Percentiles rank a stretch among this genome's conserved stretches.
Evolutionary conservation across 1,284 basidiomycete genomes (phyloP).

Genomic region (Ceratobasidium sp.): DNA sequence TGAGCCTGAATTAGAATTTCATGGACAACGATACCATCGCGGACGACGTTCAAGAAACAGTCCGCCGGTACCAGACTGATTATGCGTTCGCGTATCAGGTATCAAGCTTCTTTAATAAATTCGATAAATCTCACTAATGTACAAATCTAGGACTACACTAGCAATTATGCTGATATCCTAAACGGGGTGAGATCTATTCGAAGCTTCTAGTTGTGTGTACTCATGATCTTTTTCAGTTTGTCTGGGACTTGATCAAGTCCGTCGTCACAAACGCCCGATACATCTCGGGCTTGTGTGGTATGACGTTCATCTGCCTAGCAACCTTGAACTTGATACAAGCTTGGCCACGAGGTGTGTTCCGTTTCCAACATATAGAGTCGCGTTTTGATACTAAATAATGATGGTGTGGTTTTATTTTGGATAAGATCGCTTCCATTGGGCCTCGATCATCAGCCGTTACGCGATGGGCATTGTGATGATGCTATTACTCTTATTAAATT

Average conservation of each 20-base stretch:
- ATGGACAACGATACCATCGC: constrained; percentile 38
- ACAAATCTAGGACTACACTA: not conserved
- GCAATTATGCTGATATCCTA: not conserved
- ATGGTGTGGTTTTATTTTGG: too few relatives aligned
- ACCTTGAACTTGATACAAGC: constrained; percentile 14
- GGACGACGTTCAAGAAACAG: constrained; percentile 25
- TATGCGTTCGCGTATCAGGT: constrained; percentile 18
- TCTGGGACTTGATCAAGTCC: constrained; percentile 3
- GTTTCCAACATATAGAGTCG: too few relatives aligned
- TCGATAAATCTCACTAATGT: not conserved
- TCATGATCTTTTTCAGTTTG: not conserved
- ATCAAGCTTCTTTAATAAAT: not conserved
- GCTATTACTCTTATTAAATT: constrained; percentile 15
- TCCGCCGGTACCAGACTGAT: constrained; percentile 17
- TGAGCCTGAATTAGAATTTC: constrained; percentile 1
- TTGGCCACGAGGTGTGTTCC: constrained; percentile 16
- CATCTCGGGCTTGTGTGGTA: constrained; percentile 13
- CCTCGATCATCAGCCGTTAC: constrained; percentile 23
- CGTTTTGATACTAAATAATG: not conserved
- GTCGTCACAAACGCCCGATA: constrained; percentile 15
- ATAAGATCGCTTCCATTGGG: constrained; percentile 41
- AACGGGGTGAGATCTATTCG: not conserved
- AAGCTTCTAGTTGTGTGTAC: not conserved
- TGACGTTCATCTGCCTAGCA: constrained; percentile 13
- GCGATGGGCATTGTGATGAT: constrained; percentile 16